Evolutionary conservation across 768 basidiomycete species (phyloP), one percentile per base, ranked within the genome.

Genomic region (Sutorius australiensis): DNA sequence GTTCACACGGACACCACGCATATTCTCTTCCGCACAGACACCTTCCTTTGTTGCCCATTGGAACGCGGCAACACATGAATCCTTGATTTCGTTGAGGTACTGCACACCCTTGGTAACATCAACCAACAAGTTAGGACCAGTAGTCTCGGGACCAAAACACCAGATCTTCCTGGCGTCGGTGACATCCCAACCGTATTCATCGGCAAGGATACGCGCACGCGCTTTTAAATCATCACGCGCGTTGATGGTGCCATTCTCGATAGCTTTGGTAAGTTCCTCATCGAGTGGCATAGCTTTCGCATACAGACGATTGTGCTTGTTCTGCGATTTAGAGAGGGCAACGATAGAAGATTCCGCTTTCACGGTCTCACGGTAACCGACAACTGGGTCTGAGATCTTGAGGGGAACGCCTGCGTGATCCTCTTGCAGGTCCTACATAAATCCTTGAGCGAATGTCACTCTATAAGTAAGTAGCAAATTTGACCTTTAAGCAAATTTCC

Each of bases 11-110:
- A 95, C 81, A 77, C 95, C 95, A 77, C 97, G 93, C 95, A 99
- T 95, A 73, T 89, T 92, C 81, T 99, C 97, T 69, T 98, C 97
- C 50, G 86, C 86, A 66, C 88, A 84, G 62, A 91, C 95, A 81
- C 93, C 93, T 74, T 98, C 95, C 81, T 97, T 98, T 53, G 92
- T 91, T 41, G 97, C 97, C 97, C 95, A 98, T 75, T 98, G 97
- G 87, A 98, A 92, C 43, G 93, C 95, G 62, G 97, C 95, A 71
- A 99, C 83, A 72, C 94, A 97, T 61, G 97, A 98, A 73, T 99
- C 97, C 81, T 99, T 98, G 81, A 99, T 99, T 83, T 99, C 97
- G 71, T 93, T 95, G 58, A 99, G 78, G 78, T 97, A 98, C 69
- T 99, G 97, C 54, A 97, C 93, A 78, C 93, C 97, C 83, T 98